Conservation (phyloP, 371 early-diverging fungal genomes). For the Dichotomocladium elegans region DNA sequence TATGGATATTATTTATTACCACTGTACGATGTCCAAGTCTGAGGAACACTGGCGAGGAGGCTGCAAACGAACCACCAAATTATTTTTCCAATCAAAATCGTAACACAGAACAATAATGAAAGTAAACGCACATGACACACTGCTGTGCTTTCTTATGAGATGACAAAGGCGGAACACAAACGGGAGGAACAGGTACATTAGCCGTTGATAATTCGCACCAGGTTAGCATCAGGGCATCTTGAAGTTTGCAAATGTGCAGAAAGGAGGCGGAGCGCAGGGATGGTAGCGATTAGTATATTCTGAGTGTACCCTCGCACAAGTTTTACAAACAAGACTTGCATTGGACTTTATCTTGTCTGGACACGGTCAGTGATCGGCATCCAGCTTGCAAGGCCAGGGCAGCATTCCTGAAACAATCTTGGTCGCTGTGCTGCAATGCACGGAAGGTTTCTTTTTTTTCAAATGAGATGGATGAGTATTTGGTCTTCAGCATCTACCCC, state of each 20-base stretch:
- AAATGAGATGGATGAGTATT: too few species aligned
- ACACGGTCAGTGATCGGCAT: conserved; percentile 6
- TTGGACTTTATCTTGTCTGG: conserved; percentile 7
- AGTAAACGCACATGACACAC: background rate
- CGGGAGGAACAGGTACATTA: conserved; percentile 1
- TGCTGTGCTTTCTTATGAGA: background rate
- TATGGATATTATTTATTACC: background rate
- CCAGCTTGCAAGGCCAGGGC: conserved; percentile 2
- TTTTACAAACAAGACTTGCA: conserved; percentile 1
- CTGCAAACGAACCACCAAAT: too few species aligned
- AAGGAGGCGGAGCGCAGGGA: too few species aligned
- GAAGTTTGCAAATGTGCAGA: too few species aligned
- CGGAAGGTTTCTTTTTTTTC: conserved; percentile 3
- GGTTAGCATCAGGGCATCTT: conserved; percentile 6
- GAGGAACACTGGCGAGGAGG: conserved; percentile 6
- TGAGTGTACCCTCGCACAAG: too few species aligned
- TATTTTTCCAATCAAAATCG: background rate
- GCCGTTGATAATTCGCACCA: conserved; percentile 8
- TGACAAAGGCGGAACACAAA: background rate
- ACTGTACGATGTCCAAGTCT: conserved; percentile 13
- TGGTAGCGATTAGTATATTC: too few species aligned
- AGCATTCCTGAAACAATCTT: conserved; percentile 9
- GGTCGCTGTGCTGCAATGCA: conserved; percentile 3
- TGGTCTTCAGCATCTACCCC: too few species aligned
- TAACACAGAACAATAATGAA: background rate